Evolutionary conservation across 2,329 filamentous ascomycete genomes (phyloP), one percentile per base, ranked within the genome.

Genomic region (Colletotrichum sojae): DNA sequence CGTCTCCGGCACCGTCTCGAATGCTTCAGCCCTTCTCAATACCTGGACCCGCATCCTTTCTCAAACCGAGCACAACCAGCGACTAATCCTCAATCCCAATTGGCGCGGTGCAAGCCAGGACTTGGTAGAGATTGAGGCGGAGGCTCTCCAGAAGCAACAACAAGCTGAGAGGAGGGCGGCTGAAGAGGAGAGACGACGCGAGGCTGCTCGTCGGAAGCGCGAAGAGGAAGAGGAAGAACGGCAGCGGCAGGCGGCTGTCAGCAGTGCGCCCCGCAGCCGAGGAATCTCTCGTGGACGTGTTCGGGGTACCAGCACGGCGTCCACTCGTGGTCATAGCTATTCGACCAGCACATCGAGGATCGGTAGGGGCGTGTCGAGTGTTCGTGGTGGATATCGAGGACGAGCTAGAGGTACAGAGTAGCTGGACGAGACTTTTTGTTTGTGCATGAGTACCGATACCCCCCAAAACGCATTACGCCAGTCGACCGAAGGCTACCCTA

Each of bases 21-120:
- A 95, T 63, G 94, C 96, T 4, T 97, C 95, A 15, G 93, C 92
- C 1, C 88, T 99, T 15, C 90, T 99, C 39, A 94, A 97, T 75
- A 97, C 95, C 16, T 99, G 95, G 95, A 97, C 94, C 9, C 91
- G 94, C 60, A 98, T 99, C 73, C 88, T 99, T 13, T 96, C 94
- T 6, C 96, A 99, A 80, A 98, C 96, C 5, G 96, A 99, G 81
- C 96, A 99, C 81, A 98, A 97, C 78, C 95, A 98, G 79, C 91
- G 96, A 25, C 85, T 99, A 58, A 91, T 99, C 52, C 86, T 98
- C 53, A 92, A 97, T 76, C 93, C 94, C 2, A 86, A 90, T 67
- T 99, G 95, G 94, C 92, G 95, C 77, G 96, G 96, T 65, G 93
- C 95, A 31, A 93, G 90, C 5, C 90, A 95, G 76, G 96, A 99